Evolutionary conservation across 2,329 filamentous ascomycete species (phyloP), one percentile per base, ranked within the genome.

Genomic region (Lasiodiplodia theobromae): DNA sequence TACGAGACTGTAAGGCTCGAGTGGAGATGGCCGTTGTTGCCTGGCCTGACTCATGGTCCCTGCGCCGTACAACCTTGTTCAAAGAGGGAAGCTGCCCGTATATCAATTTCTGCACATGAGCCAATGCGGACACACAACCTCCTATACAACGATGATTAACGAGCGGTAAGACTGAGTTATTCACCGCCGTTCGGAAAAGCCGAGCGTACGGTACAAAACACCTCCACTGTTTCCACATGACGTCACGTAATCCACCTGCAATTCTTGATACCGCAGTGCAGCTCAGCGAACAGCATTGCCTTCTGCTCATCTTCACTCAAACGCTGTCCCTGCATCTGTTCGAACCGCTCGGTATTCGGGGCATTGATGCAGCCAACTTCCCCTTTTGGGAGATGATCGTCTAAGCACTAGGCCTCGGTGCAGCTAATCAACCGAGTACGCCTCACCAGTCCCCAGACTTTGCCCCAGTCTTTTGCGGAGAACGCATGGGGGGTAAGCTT

Each of bases 391-490:
- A 6, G 21, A 34, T 34, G 58, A 63, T 63, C 58, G 16, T 37
- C 58, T 44, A 2, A 21, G 18, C 40, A 47, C 58, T n/a, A 63
- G 5, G 25, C 4, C 40, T 63, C 58, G 58, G 58, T 37, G 18
- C 18, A 49, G 40, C 25, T 28, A 63, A 34, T 62, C 25, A 44
- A 25, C 58, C 44, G 58, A 63, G n/a, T 2, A 18, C 40, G 21
- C n/a, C 58, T 25, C 7, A 49, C 25, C 58, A 7, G 34, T 49
- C 58, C 58, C 58, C 44, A 63, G 58, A 63, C 16, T 37, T 63
- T 34, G 40, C 58, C 44, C 58, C 58, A 51, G 40, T 63, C 58
- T 63, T 63, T 28, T 63, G 58, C 25, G 58, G 58, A 63, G 44
- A 63, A 63, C 40, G 49, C 58, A 63, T 25, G 58, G 57, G 56